A percentile compares a stretch with the other conserved stretches of the same genome.
Conservation (phyloP, 768 basidiomycete species). For the Suillus subluteus region DNA sequence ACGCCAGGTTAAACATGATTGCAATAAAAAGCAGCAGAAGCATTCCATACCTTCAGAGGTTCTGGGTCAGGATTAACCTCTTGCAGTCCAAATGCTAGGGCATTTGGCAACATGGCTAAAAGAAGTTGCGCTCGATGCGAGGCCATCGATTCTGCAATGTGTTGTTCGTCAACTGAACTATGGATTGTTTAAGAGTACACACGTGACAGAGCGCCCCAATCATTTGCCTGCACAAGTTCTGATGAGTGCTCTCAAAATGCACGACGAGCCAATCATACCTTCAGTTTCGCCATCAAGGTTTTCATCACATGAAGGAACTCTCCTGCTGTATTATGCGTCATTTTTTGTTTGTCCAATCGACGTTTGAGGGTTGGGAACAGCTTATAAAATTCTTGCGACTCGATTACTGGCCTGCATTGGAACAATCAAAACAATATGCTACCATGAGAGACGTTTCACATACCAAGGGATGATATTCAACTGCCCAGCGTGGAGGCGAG, state of each 20-base stretch:
- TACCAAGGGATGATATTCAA: slow-evolving; percentile 64
- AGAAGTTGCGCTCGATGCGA: slow-evolving; percentile 52
- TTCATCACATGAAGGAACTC: slow-evolving; percentile 62
- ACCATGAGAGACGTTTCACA: background rate
- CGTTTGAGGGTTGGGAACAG: slow-evolving; percentile 52
- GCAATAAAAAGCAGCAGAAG: background rate
- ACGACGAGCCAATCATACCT: slow-evolving; percentile 38
- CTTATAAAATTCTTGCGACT: slow-evolving; percentile 61
- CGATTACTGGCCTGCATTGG: slow-evolving; percentile 52
- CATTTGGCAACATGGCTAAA: slow-evolving; percentile 45
- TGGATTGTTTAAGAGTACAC: slow-evolving; percentile 21
- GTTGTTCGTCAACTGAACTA: background rate
- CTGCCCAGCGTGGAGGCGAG: slow-evolving; percentile 57
- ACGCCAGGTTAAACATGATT: slow-evolving; percentile 4
- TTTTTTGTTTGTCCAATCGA: slow-evolving; percentile 48
- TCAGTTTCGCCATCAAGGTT: slow-evolving; percentile 68
- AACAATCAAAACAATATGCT: background rate
- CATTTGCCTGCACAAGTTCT: slow-evolving; percentile 48
- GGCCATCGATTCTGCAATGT: slow-evolving; percentile 46
- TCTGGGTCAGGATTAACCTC: slow-evolving; percentile 51
- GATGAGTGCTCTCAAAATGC: background rate
- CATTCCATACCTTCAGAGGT: slow-evolving; percentile 49
- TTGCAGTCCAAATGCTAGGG: slow-evolving; percentile 49
- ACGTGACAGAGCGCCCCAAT: slow-evolving; percentile 71
- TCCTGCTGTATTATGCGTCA: slow-evolving; percentile 54